Conservation (phyloP, 2,329 filamentous ascomycete species). For the Aspergillus ruber region DNA sequence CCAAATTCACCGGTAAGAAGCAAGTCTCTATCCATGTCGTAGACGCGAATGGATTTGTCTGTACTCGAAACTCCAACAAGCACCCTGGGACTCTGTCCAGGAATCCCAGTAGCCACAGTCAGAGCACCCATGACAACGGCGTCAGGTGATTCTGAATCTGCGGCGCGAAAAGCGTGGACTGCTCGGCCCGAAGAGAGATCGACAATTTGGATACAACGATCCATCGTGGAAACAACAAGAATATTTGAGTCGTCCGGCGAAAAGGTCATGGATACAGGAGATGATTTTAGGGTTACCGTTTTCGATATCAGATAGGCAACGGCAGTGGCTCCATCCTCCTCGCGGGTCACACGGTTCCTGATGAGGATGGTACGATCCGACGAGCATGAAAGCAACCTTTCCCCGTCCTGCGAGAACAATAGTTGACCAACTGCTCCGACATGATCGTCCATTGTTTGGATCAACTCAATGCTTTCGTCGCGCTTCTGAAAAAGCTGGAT, state of each 20-base stretch:
- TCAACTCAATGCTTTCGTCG: slow-evolving; percentile 60
- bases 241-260: slow-evolving; percentile 54
- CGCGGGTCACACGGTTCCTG: slow-evolving; percentile 67
- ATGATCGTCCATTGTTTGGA: slow-evolving; percentile 91
- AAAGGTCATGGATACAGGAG: slow-evolving; percentile 76
- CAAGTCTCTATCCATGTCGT: slow-evolving; percentile 68
- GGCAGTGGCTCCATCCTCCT: slow-evolving; percentile 47
- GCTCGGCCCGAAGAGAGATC: slow-evolving; percentile 63
- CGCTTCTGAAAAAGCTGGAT: slow-evolving; percentile 73
- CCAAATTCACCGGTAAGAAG: slow-evolving; percentile 89
- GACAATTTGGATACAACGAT: slow-evolving; percentile 55
- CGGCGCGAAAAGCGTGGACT: slow-evolving; percentile 69
- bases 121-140: slow-evolving; percentile 78
- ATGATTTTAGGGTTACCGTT: slow-evolving; percentile 76
- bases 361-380: slow-evolving; percentile 81
- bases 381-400: slow-evolving; percentile 74
- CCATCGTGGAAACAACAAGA: slow-evolving; percentile 56
- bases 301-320: slow-evolving; percentile 71
- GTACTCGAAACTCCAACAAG: slow-evolving; percentile 86
- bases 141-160: slow-evolving; percentile 72
- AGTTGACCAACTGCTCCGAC: slow-evolving; percentile 75
- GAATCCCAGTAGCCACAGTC: slow-evolving; percentile 49
- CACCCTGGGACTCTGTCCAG: slow-evolving; percentile 56
- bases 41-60: slow-evolving; percentile 90
- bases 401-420: slow-evolving; percentile 65